Evolutionary conservation across 139 green algal species (phyloP).

Genomic region (Auxenochlorella pyrenoidosa): DNA sequence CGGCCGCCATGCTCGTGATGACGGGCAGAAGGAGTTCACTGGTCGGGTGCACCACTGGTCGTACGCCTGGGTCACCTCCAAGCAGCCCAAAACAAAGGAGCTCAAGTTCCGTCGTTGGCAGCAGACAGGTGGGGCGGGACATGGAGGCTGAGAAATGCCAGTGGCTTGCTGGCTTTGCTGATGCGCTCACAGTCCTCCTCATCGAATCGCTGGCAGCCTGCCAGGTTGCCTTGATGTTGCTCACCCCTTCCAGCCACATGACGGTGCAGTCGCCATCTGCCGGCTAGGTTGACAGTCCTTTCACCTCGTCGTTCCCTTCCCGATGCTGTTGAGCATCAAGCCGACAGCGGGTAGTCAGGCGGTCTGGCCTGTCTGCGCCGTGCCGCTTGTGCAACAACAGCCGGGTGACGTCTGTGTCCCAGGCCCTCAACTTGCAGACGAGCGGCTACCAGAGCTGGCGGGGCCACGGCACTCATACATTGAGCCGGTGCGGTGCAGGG

Average conservation of each 20-base stretch:
- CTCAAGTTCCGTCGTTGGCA: slow-evolving; percentile 30
- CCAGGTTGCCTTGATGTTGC: too few species aligned
- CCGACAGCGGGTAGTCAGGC: neutral
- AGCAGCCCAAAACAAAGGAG: slow-evolving; percentile 24
- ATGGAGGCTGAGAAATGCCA: neutral
- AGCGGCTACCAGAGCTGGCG: slow-evolving; percentile 29
- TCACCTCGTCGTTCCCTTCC: too few species aligned
- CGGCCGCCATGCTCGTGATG: neutral
- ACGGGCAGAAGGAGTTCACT: slow-evolving; percentile 11
- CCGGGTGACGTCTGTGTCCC: too few species aligned
- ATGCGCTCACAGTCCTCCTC: too few species aligned
- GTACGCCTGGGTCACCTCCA: slow-evolving; percentile 7
- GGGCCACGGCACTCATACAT: slow-evolving; percentile 19
- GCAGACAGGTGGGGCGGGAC: slow-evolving; percentile 12
- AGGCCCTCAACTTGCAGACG: neutral
- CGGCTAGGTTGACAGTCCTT: too few species aligned
- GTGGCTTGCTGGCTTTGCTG: neutral
- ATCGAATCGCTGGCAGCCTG: too few species aligned
- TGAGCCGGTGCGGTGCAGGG: neutral
- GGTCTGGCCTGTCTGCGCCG: too few species aligned
- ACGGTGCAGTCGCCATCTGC: too few species aligned
- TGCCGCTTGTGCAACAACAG: too few species aligned
- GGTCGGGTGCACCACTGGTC: slow-evolving; percentile 18
- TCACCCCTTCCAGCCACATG: too few species aligned
- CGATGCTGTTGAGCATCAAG: too few species aligned